phyloP scores from a whole-genome alignment of 805 yeast genomes.

The Candida dendrica region DNA sequence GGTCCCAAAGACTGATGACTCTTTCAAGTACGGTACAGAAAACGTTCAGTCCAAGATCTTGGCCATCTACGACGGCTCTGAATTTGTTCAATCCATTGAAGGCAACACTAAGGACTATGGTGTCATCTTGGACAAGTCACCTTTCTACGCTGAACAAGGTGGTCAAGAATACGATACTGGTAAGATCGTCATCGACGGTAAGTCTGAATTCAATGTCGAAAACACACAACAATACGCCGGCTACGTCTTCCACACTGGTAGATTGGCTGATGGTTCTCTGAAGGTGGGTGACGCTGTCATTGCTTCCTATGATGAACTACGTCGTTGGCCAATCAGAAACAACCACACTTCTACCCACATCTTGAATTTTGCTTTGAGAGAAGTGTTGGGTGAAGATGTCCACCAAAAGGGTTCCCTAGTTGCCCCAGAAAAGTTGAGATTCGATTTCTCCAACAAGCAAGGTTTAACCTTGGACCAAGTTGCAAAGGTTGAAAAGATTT shows the following conservation, averaged over 20 bases:
- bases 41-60: constrained; percentile 63
- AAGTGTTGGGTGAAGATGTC: constrained; percentile 77
- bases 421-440: constrained; percentile 89
- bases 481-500: constrained; percentile 65
- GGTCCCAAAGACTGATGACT: constrained; percentile 79
- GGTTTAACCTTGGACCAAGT: constrained; percentile 70
- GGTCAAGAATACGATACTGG: constrained; percentile 98
- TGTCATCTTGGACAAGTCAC: constrained; percentile 78
- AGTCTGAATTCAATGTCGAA: constrained; percentile 79
- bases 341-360: constrained; percentile 99
- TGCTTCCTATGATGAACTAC: constrained; percentile 84
- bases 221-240: constrained; percentile 93
- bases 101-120: constrained; percentile 58
- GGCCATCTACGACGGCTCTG: constrained; percentile 61
- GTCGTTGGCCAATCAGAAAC: constrained; percentile 94
- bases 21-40: constrained; percentile 65
- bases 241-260: constrained; percentile 92
- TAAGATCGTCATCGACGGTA: constrained; percentile 80
- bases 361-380: constrained; percentile 80
- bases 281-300: constrained; percentile 63
- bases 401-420: constrained; percentile 97
- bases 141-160: constrained; percentile 98
- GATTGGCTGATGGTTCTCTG: constrained; percentile 67
- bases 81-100: constrained; percentile 46
- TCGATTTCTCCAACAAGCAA: constrained; percentile 92